Conservation (phyloP, 108 stramenopile species). For the Mediolabrus comicus region DNA sequence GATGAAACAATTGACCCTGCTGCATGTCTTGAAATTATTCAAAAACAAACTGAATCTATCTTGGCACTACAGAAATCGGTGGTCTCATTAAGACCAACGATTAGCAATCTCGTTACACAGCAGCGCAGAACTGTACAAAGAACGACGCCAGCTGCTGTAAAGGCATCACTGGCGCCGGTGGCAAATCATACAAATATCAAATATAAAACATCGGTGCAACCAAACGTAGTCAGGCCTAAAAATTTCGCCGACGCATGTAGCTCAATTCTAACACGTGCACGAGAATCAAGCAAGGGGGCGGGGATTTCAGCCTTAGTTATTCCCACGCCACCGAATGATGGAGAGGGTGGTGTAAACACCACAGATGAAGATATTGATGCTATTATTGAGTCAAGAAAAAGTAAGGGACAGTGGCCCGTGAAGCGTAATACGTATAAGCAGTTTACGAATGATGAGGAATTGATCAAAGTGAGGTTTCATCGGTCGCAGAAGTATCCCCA, state of each 20-base stretch:
- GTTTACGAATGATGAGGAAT: neutral
- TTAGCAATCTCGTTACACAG: neutral
- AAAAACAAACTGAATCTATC: neutral
- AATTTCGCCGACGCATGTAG: neutral
- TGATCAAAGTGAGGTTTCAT: neutral
- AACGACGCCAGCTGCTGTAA: neutral
- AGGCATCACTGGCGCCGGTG: neutral
- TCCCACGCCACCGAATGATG: neutral
- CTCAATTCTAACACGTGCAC: neutral
- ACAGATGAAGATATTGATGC: neutral
- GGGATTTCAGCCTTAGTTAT: neutral
- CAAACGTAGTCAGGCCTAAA: neutral
- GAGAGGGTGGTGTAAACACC: neutral
- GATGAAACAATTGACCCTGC: neutral
- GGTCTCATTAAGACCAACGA: neutral
- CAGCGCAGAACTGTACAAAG: neutral
- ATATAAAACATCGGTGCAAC: neutral
- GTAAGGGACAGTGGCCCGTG: neutral
- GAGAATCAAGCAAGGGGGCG: neutral
- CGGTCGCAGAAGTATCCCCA: neutral
- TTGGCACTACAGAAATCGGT: neutral
- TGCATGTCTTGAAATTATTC: neutral
- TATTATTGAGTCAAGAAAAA: neutral
- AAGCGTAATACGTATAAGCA: neutral
- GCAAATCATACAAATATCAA: neutral